Percentiles rank a stretch among this genome's conserved stretches.
Evolutionary conservation across 805 yeast genomes (phyloP).

Genomic region (Candida golubevii): DNA sequence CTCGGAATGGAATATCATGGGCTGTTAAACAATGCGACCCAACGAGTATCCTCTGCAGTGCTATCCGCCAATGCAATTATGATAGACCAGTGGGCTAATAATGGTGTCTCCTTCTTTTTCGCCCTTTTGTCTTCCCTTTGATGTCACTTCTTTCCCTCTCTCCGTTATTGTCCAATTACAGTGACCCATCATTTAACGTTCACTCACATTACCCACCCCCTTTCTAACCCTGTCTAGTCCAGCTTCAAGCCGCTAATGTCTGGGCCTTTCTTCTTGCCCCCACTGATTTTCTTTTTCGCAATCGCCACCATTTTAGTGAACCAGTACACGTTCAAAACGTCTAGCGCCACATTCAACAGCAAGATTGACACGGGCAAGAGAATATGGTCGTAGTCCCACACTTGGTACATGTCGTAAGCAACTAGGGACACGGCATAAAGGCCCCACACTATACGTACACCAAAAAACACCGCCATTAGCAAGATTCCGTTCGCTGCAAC

Average conservation of each 20-base stretch:
- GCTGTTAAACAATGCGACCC: too few relatives aligned
- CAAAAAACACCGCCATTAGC: slow-evolving; percentile 67
- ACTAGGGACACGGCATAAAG: slow-evolving; percentile 59
- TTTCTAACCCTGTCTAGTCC: slow-evolving; percentile 2
- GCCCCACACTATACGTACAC: slow-evolving; percentile 84
- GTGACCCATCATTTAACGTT: too few relatives aligned
- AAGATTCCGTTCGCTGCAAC: slow-evolving; percentile 67
- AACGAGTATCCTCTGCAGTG: too few relatives aligned
- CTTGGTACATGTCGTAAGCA: slow-evolving; percentile 42
- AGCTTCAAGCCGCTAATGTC: slow-evolving; percentile 9
- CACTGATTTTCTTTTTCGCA: slow-evolving; percentile 50
- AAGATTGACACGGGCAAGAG: slow-evolving; percentile 50
- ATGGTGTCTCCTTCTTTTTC: too few relatives aligned
- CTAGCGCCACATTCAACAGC: slow-evolving; percentile 56
- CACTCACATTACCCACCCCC: too few relatives aligned
- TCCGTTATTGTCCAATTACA: too few relatives aligned
- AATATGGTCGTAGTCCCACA: slow-evolving; percentile 42
- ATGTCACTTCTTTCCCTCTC: too few relatives aligned
- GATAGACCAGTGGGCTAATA: too few relatives aligned
- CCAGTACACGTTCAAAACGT: slow-evolving; percentile 77
- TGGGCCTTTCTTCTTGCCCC: slow-evolving; percentile 4
- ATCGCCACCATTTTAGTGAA: slow-evolving; percentile 78
- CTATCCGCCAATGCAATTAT: too few relatives aligned
- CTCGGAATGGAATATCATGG: too few relatives aligned
- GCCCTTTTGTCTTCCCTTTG: too few relatives aligned